Conservation (phyloP, 805 yeast species). For the Wickerhamiella galacta region DNA sequence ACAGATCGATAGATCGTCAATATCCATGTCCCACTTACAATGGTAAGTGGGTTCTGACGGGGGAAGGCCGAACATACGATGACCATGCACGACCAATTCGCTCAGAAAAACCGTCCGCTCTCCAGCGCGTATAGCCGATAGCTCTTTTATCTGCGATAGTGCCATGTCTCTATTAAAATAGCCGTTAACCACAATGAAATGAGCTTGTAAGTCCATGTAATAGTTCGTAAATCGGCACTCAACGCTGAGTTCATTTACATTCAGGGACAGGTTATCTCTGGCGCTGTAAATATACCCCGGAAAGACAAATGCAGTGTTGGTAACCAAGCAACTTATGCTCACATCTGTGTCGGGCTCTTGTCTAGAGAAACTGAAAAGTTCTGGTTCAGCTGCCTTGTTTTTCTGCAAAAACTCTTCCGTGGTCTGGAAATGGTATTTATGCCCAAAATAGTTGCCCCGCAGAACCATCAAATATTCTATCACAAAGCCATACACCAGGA, state of each 20-base stretch:
- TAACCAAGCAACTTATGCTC: conserved; percentile 50
- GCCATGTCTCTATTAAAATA: conserved; percentile 9
- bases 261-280: conserved; percentile 41
- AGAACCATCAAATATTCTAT: conserved; percentile 58
- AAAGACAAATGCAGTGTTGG: conserved; percentile 51
- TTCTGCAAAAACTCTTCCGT: conserved; percentile 56
- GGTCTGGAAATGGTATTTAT: conserved; percentile 63
- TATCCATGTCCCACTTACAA: conserved; percentile 76
- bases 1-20: conserved; percentile 41
- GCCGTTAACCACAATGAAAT: conserved; percentile 41
- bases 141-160: conserved; percentile 9
- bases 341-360: conserved; percentile 59
- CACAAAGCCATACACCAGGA: conserved; percentile 66
- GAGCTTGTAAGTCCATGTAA: conserved; percentile 75
- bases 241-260: conserved; percentile 48
- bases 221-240: conserved; percentile 80
- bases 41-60: conserved; percentile 77
- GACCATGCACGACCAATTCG: conserved; percentile 34
- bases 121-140: conserved; percentile 8
- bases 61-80: conserved; percentile 83
- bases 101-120: conserved; percentile 9
- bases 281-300: conserved; percentile 61
- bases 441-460: conserved; percentile 84
- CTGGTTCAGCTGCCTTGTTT: conserved; percentile 1
- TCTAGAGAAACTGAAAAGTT: conserved; percentile 5